Percentiles rank a stretch among this genome's conserved stretches.
These are phyloP conservation scores for Balamuthia mandrillaris DNA, from an alignment of 208 protist genomes.

Conservation along the genomic window DNA sequence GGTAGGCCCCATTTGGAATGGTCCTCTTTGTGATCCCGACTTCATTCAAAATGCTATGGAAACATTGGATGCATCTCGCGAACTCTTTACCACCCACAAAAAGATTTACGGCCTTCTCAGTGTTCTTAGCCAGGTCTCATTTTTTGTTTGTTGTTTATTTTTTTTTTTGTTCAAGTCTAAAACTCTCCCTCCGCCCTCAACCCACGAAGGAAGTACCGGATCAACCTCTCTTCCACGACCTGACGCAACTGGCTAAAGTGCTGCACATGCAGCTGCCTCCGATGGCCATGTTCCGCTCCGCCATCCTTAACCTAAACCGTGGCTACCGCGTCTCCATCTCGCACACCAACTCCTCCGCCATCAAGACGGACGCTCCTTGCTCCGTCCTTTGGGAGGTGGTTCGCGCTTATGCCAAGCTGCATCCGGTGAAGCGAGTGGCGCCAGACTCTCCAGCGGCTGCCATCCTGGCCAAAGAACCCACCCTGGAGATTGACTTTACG, in stretches of 20 bases:
- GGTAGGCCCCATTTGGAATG: conserved; percentile 34
- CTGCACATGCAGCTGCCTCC: conserved; percentile 42
- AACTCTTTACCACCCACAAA: conserved; percentile 17
- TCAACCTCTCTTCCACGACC: conserved; percentile 57
- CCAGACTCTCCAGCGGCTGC: background rate
- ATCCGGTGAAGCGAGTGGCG: background rate
- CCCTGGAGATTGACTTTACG: background rate
- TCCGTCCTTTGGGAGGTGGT: conserved; percentile 23
- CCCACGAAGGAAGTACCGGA: conserved; percentile 65
- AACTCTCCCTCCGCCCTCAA: background rate
- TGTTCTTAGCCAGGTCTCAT: conserved; percentile 13
- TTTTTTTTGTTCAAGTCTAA: background rate
- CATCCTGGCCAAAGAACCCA: conserved; percentile 31
- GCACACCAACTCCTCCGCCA: conserved; percentile 52
- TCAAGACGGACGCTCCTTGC: conserved; percentile 77
- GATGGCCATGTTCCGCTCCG: conserved; percentile 40
- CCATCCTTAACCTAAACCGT: conserved; percentile 44
- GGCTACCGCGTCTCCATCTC: conserved; percentile 68
- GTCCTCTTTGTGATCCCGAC: background rate
- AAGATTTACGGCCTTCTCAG: conserved; percentile 10
- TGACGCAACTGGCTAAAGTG: conserved; percentile 38
- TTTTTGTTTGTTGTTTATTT: background rate
- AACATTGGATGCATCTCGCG: background rate
- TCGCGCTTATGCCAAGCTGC: conserved; percentile 14
- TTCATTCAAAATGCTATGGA: conserved; percentile 21